Percentiles rank a stretch among this genome's conserved stretches.
phyloP scores from a whole-genome alignment of 768 basidiomycete genomes.

The Suillus placidus region DNA sequence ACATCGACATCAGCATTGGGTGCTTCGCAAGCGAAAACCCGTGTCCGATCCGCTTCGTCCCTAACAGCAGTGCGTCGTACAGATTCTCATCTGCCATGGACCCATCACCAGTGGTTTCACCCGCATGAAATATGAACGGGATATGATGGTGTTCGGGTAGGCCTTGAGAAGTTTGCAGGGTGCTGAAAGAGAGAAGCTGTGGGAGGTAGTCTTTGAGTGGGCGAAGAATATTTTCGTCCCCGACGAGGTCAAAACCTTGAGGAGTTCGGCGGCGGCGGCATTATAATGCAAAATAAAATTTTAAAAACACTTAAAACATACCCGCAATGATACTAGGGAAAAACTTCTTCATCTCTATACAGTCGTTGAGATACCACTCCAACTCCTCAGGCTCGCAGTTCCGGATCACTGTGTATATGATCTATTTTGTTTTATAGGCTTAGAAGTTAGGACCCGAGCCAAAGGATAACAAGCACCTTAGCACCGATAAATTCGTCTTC shows the following conservation, averaged over 20 bases:
- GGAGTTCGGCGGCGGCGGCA: background rate
- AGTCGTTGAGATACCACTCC: conserved; percentile 72
- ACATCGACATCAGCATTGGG: conserved; percentile 69
- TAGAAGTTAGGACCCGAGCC: background rate
- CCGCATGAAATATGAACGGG: conserved; percentile 80
- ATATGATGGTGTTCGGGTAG: conserved; percentile 47
- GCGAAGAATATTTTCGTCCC: conserved; percentile 62
- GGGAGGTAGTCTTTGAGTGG: conserved; percentile 67
- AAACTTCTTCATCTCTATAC: conserved; percentile 69
- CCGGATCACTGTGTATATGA: conserved; percentile 72
- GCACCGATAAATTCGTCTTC: conserved; percentile 68
- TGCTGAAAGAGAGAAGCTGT: conserved; percentile 59
- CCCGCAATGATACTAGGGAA: conserved; percentile 76
- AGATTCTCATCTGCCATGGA: conserved; percentile 69
- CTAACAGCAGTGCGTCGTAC: conserved; percentile 78
- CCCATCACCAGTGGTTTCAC: conserved; percentile 81
- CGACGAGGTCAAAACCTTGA: conserved; percentile 80
- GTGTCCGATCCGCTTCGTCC: conserved; percentile 81
- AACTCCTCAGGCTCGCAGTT: conserved; percentile 57
- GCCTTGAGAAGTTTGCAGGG: conserved; percentile 56
- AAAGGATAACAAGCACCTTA: conserved; percentile 36
- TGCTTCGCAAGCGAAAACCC: conserved; percentile 81
- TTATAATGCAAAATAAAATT: conserved; percentile 5
- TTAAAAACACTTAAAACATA: conserved; percentile 23
- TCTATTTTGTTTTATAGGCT: conserved; percentile 37